Conservation (phyloP, 2,329 filamentous ascomycete genomes). For the Pseudogymnoascus sp. region DNA sequence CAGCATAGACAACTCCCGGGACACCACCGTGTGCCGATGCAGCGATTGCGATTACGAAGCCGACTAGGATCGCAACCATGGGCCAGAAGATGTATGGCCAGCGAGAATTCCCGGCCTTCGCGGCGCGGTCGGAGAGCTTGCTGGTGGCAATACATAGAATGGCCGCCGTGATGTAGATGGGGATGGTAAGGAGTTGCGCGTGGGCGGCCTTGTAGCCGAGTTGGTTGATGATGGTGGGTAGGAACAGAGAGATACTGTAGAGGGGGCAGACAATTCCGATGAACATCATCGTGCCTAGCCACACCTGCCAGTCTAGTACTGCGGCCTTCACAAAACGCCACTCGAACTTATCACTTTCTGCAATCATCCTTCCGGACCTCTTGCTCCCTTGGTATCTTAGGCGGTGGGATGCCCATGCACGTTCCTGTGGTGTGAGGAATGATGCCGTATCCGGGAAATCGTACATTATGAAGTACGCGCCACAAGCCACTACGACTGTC, state of each 20-base stretch:
- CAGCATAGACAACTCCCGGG: conserved; percentile 36
- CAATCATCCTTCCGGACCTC: conserved; percentile 17
- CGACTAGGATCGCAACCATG: conserved; percentile 45
- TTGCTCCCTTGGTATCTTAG: conserved; percentile 18
- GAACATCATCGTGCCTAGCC: conserved; percentile 37
- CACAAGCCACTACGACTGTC: conserved; percentile 31
- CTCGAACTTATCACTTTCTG: conserved; percentile 24
- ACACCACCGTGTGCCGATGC: conserved; percentile 23
- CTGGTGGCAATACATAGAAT: conserved; percentile 46
- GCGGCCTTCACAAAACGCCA: conserved; percentile 31
- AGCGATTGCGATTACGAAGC: conserved; percentile 44
- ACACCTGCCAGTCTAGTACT: conserved; percentile 40
- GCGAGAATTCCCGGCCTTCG: conserved; percentile 31
- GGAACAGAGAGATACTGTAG: conserved; percentile 35
- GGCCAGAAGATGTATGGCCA: conserved; percentile 48
- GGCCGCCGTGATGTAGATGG: conserved; percentile 55
- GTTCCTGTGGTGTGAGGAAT: conserved; percentile 34
- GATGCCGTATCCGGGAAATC: conserved; percentile 35
- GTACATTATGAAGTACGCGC: conserved; percentile 37
- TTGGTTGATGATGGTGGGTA: conserved; percentile 35
- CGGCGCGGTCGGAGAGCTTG: conserved; percentile 45
- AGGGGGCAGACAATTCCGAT: conserved; percentile 49
- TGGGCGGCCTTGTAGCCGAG: conserved; percentile 46
- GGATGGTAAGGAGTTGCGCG: conserved; percentile 39
- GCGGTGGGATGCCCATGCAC: conserved; percentile 19